These are phyloP conservation scores for Sporisorium iseilematis-ciliati DNA, from an alignment of 1,284 basidiomycete species.

Conservation along the genomic window DNA sequence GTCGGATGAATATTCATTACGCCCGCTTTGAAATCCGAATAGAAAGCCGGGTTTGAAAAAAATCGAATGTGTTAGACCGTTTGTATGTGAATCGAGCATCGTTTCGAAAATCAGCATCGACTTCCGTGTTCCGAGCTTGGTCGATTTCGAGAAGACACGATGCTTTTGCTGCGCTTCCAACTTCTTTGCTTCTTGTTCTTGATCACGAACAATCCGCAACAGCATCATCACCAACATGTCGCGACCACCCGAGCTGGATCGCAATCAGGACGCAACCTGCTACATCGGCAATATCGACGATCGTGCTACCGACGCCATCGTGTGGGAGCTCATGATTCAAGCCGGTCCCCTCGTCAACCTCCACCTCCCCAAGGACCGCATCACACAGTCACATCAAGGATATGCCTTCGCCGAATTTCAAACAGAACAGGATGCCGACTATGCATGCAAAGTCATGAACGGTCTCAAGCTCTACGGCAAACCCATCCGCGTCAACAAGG, in stretches of 20 bases:
- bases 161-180: neutral
- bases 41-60: neutral
- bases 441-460: constrained; percentile 99
- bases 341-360: constrained; percentile 92
- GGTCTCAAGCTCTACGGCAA: constrained; percentile 99
- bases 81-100: neutral
- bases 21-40: neutral
- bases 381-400: constrained; percentile 97
- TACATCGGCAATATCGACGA: constrained; percentile 90
- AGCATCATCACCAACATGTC: constrained; percentile 42
- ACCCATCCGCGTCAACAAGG: constrained; percentile 97
- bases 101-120: neutral
- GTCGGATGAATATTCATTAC: neutral
- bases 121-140: neutral
- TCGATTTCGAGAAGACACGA: constrained; percentile 2
- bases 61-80: neutral
- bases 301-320: constrained; percentile 88
- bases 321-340: constrained; percentile 99
- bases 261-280: constrained; percentile 69
- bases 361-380: constrained; percentile 93
- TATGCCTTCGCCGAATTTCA: constrained; percentile 99
- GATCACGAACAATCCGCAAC: neutral
- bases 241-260: constrained; percentile 58
- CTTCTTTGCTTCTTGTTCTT: neutral
- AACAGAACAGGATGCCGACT: constrained; percentile 97